Evolutionary conservation across 257 asterid genomes (phyloP), one percentile per base, ranked within the genome.

Genomic region (Anisodus tanguticus): DNA sequence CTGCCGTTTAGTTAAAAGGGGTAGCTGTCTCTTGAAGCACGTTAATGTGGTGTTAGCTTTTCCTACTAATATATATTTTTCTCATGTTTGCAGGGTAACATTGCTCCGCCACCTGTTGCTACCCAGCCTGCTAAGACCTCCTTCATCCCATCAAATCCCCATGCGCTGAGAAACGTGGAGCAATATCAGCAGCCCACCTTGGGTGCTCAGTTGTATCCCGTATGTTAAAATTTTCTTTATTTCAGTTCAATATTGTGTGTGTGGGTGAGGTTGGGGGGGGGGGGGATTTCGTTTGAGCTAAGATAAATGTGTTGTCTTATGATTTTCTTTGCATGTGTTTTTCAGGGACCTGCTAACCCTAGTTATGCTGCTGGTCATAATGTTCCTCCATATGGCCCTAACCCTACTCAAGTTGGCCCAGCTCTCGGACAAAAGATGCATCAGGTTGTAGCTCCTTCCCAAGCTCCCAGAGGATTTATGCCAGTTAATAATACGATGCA

Each of bases 161-260:
- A 93, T 83, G 58, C 85, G 72, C 88, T 94, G 84, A 91, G 87
- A 90, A 93, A 96, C 37, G 91, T 87, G 35, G 98, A 90, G 85
- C 94, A 91, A 87, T 94, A 94, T 92, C 98, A 96, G 88, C 99
- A 93, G 88, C 95, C 97, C 45, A 89, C 98, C 72, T 85, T 94
- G 95, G 94, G 91, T 80, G 91, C 98, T 83, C 98, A 96, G 87
- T 88, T 94, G 79, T 96, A 96, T 89, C 92, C 97, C 35, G 99
- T 96, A 94, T 79, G 97, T 85, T 57, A 26, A 31, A 51, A 22
- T 51, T 31, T 31, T 31, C 15, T 31, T 9, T 35, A n/a, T 49
- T 66, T 67, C 74, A 41, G 15, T 19, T 82, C 55, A 82, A 39
- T 13, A 31, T 1, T 31, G 35, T 31, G 35, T 0, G 35, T 31